A percentile compares a stretch with the other conserved stretches of the same genome.
phyloP scores from a whole-genome alignment of 1,284 basidiomycete species.

The Tetrapyrgos nigripes region DNA sequence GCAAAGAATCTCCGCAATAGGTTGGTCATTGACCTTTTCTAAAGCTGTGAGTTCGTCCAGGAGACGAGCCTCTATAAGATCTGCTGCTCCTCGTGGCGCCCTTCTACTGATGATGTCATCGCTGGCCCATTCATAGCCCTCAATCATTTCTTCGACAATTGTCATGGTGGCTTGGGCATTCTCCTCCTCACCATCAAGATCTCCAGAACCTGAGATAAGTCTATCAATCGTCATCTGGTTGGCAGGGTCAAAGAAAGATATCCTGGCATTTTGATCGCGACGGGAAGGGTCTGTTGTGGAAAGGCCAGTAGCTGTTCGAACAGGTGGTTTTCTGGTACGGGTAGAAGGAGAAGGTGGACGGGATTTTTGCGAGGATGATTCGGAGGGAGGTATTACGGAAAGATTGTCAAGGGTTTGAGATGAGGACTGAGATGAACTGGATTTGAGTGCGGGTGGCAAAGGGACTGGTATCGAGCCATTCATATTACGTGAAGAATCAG shows the following conservation, averaged over 20 bases:
- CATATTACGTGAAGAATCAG: slow-evolving; percentile 20
- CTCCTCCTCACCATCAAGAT: slow-evolving; percentile 72
- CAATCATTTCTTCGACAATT: slow-evolving; percentile 98
- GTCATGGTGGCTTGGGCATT: slow-evolving; percentile 82
- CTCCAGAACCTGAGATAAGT: slow-evolving; percentile 64
- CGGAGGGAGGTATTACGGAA: slow-evolving; percentile 2
- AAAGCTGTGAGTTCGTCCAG: slow-evolving; percentile 89
- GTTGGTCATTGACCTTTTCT: slow-evolving; percentile 73
- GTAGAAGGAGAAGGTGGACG: slow-evolving; percentile 36
- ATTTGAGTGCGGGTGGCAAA: neutral
- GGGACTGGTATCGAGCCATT: slow-evolving; percentile 8
- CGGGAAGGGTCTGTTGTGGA: slow-evolving; percentile 39
- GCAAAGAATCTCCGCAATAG: neutral
- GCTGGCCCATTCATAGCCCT: slow-evolving; percentile 95
- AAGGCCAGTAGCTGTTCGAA: slow-evolving; percentile 11
- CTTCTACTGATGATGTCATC: slow-evolving; percentile 71
- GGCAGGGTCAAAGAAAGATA: slow-evolving; percentile 80
- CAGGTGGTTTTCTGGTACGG: slow-evolving; percentile 23
- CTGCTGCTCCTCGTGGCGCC: slow-evolving; percentile 75
- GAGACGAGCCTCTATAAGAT: slow-evolving; percentile 87
- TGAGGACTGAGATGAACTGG: neutral
- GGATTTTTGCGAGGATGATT: slow-evolving; percentile 26
- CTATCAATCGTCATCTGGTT: slow-evolving; percentile 80
- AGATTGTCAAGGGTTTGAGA: slow-evolving; percentile 4
- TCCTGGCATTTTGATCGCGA: slow-evolving; percentile 69